phyloP scores from a whole-genome alignment of 106 monocot genomes.

The Posidonia australis region DNA sequence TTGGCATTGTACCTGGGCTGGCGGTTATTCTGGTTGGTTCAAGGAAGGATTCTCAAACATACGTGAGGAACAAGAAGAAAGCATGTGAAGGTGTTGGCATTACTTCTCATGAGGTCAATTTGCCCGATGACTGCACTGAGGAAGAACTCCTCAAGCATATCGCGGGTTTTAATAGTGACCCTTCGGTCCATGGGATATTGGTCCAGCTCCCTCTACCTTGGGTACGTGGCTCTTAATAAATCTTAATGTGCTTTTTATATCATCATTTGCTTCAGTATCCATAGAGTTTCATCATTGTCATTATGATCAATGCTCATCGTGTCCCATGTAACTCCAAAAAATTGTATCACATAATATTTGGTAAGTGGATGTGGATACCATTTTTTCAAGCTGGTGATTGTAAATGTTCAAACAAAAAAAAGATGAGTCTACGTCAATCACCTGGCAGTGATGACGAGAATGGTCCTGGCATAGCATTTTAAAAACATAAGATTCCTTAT shows the following conservation, averaged over 20 bases:
- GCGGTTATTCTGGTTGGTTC: slow-evolving; percentile 87
- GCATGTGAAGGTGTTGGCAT: slow-evolving; percentile 89
- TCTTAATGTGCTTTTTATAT: neutral
- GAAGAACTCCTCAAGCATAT: slow-evolving; percentile 74
- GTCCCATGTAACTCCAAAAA: too few relatives aligned
- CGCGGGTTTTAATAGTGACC: slow-evolving; percentile 55
- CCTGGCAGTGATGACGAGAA: too few relatives aligned
- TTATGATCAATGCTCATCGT: too few relatives aligned
- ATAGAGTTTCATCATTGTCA: too few relatives aligned
- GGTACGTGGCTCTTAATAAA: slow-evolving; percentile 17
- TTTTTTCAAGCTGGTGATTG: too few relatives aligned
- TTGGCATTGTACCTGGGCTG: slow-evolving; percentile 63
- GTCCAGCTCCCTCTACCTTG: slow-evolving; percentile 92
- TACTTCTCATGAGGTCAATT: slow-evolving; percentile 65
- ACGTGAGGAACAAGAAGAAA: slow-evolving; percentile 93
- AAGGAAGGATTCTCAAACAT: slow-evolving; percentile 93
- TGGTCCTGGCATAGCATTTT: too few relatives aligned
- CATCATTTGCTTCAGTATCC: too few relatives aligned
- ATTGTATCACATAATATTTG: too few relatives aligned
- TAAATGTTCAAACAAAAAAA: too few relatives aligned
- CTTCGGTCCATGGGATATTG: slow-evolving; percentile 81
- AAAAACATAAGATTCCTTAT: too few relatives aligned
- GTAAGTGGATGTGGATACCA: too few relatives aligned
- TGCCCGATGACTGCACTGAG: slow-evolving; percentile 74
- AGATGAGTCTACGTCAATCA: too few relatives aligned